Conservation (phyloP, 202 grass and related monocot species). For the Setaria italica region DNA sequence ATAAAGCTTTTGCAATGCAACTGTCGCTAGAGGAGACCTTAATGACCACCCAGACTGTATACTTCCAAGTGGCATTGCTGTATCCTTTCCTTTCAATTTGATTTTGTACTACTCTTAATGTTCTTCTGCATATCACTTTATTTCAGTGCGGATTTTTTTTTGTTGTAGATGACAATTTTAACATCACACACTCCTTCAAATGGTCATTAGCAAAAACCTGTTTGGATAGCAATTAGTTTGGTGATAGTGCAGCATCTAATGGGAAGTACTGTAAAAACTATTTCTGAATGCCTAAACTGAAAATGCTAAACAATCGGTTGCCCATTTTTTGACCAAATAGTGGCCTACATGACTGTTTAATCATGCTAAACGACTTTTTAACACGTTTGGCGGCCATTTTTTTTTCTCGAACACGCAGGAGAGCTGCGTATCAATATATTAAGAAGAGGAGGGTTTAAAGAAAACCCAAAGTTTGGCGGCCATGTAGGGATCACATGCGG, state of each 20-base stretch:
- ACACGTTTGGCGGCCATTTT: neutral
- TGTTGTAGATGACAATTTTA: conserved; percentile 12
- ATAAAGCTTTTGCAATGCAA: conserved; percentile 98
- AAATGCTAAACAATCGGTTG: neutral
- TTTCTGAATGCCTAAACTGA: neutral
- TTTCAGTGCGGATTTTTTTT: neutral
- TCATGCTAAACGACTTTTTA: neutral
- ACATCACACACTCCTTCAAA: conserved; percentile 2
- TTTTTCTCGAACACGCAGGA: too few relatives aligned
- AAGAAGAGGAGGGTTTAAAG: too few relatives aligned
- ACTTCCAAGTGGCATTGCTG: conserved; percentile 96
- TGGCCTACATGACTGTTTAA: neutral
- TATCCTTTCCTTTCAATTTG: conserved; percentile 67
- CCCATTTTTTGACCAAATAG: neutral
- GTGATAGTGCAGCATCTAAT: conserved; percentile 8
- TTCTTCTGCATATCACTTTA: neutral
- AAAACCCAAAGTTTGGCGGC: neutral
- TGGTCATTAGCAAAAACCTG: conserved; percentile 9
- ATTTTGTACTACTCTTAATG: conserved; percentile 17
- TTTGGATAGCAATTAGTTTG: conserved; percentile 6
- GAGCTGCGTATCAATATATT: too few relatives aligned
- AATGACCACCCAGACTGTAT: conserved; percentile 89
- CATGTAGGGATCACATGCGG: neutral
- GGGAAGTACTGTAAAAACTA: neutral
- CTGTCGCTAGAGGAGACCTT: conserved; percentile 83